These are phyloP conservation scores for Balakata baccata DNA, from an alignment of 345 rosid species.

Conservation along the genomic window DNA sequence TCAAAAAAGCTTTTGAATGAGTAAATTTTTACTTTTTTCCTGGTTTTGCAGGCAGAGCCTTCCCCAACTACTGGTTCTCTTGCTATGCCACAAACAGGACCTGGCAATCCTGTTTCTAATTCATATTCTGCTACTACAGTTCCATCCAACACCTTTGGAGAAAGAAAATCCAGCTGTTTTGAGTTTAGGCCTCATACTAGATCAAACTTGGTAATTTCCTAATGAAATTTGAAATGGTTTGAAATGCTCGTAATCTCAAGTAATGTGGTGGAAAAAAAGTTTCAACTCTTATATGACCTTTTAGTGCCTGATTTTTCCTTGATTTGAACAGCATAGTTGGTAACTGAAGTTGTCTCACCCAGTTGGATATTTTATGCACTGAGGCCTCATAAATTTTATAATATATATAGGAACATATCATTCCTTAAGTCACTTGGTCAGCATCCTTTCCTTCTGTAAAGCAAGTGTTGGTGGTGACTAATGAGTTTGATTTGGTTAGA, in stretches of 20 bases:
- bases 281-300: not conserved
- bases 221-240: slow-evolving; percentile 5
- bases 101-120: slow-evolving; percentile 37
- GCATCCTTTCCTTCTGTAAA: not conserved
- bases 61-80: slow-evolving; percentile 95
- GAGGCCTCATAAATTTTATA: not conserved
- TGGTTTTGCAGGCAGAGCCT: slow-evolving; percentile 75
- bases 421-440: not conserved
- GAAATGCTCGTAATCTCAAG: not conserved
- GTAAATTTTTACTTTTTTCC: slow-evolving; percentile 10
- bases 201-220: slow-evolving; percentile 63
- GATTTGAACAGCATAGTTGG: not conserved
- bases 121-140: slow-evolving; percentile 36
- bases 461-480: too few relatives aligned
- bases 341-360: not conserved
- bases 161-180: slow-evolving; percentile 52
- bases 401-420: too few relatives aligned
- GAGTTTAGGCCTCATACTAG: slow-evolving; percentile 71
- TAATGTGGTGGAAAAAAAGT: not conserved
- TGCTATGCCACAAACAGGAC: slow-evolving; percentile 51
- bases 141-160: slow-evolving; percentile 43
- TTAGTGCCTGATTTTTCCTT: not conserved
- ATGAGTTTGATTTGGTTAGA: not conserved
- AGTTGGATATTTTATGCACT: not conserved
- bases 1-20: not conserved